Evolutionary conservation across 257 asterid species (phyloP).

Genomic region (Scutellaria galericulata): DNA sequence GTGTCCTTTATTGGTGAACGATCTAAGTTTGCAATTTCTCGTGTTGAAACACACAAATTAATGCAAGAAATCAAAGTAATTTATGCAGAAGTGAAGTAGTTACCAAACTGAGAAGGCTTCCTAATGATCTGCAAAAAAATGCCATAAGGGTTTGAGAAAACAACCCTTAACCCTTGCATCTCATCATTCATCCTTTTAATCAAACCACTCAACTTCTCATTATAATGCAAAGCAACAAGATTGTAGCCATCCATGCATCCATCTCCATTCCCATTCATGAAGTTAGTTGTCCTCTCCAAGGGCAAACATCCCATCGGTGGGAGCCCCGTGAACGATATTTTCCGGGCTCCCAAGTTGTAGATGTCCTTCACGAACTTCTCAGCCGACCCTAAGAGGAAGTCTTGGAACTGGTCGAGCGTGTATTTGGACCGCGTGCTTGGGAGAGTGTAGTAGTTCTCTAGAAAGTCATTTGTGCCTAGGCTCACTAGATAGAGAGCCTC

Average conservation of each 20-base stretch:
- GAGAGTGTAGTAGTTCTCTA: conserved; percentile 81
- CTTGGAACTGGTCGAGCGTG: conserved; percentile 69
- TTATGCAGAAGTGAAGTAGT: conserved; percentile 20
- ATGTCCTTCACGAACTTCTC: conserved; percentile 60
- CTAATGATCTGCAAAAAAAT: conserved; percentile 53
- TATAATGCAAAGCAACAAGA: conserved; percentile 58
- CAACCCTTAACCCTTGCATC: conserved; percentile 61
- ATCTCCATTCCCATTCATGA: conserved; percentile 64
- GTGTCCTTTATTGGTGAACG: no score
- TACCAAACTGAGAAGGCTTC: conserved; percentile 69
- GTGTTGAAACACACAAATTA: no score
- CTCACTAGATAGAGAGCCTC: conserved; percentile 78
- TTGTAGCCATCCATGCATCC: conserved; percentile 73
- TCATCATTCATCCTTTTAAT: conserved; percentile 57
- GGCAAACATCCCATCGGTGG: conserved; percentile 98
- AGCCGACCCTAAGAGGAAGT: conserved; percentile 47
- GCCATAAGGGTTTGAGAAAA: conserved; percentile 63
- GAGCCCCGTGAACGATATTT: conserved; percentile 67
- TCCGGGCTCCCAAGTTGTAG: conserved; percentile 69
- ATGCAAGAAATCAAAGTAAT: no score
- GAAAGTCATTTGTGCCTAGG: conserved; percentile 89
- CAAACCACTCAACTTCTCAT: conserved; percentile 51
- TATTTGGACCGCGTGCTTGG: conserved; percentile 54
- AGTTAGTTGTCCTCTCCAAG: conserved; percentile 73
- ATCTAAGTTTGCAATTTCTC: no score